Conservation (phyloP, 2,329 filamentous ascomycete genomes). For the Ramularia endophylla region DNA sequence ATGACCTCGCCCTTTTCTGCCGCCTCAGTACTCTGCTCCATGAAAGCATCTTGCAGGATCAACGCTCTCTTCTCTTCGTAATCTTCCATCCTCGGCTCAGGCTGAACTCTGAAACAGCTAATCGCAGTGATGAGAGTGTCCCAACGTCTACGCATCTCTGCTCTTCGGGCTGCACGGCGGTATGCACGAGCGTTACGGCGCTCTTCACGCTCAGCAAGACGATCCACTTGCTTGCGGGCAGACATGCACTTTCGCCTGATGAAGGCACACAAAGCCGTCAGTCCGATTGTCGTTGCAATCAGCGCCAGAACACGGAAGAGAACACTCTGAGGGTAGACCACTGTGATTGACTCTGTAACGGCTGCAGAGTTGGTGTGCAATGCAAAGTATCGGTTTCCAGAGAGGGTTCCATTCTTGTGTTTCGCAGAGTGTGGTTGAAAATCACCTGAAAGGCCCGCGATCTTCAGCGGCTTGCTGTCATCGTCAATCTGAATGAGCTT, state of each 20-base stretch:
- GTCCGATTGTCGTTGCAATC: slow-evolving; percentile 40
- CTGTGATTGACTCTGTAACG: slow-evolving; percentile 12
- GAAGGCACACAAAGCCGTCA: slow-evolving; percentile 39
- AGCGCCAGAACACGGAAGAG: slow-evolving; percentile 38
- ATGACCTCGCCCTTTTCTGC: slow-evolving; percentile 38
- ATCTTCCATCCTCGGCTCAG: slow-evolving; percentile 33
- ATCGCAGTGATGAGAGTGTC: slow-evolving; percentile 25
- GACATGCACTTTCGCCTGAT: slow-evolving; percentile 46
- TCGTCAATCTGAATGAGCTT: slow-evolving; percentile 17
- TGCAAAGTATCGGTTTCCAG: slow-evolving; percentile 11
- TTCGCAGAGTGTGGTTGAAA: slow-evolving; percentile 7
- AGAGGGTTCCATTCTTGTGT: slow-evolving; percentile 12
- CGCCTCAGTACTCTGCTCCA: slow-evolving; percentile 38
- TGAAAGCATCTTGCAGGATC: slow-evolving; percentile 36
- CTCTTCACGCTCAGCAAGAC: slow-evolving; percentile 50
- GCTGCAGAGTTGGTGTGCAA: slow-evolving; percentile 12
- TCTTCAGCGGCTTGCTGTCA: slow-evolving; percentile 1
- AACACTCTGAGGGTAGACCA: slow-evolving; percentile 21
- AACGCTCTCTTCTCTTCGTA: slow-evolving; percentile 49
- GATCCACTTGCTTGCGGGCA: slow-evolving; percentile 46
- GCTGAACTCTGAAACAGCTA: slow-evolving; percentile 27
- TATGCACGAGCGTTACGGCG: slow-evolving; percentile 48
- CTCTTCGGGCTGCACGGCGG: slow-evolving; percentile 47
- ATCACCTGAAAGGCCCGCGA: slow-evolving; percentile 5
- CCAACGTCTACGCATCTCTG: slow-evolving; percentile 49